Percentiles rank a stretch among this genome's conserved stretches.
Conservation (phyloP, 305 asterid genomes). For the Fraxinus angustifolia region DNA sequence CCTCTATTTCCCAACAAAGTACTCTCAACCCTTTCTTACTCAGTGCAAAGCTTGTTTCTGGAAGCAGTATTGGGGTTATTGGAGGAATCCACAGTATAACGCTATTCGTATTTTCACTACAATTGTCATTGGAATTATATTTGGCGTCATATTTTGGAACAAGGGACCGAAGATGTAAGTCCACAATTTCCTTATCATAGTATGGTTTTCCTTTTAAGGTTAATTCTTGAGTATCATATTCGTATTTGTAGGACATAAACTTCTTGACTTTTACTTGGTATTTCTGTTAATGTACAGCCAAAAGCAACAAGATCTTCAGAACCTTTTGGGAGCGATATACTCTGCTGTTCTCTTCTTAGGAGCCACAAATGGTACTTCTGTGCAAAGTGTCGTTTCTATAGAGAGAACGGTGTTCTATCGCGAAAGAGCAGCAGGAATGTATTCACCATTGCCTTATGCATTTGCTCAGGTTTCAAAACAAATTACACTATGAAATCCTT, state of each 20-base stretch:
- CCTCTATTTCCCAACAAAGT: conserved; percentile 35
- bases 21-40: conserved; percentile 38
- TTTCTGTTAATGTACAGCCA: conserved; percentile 16
- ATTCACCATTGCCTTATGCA: conserved; percentile 45
- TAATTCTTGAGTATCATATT: not conserved
- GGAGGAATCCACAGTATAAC: conserved; percentile 48
- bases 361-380: conserved; percentile 23
- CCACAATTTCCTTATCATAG: not conserved
- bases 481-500: not conserved
- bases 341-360: conserved; percentile 43
- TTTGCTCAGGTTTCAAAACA: conserved; percentile 39
- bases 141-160: conserved; percentile 45
- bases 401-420: conserved; percentile 49
- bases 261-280: not conserved
- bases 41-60: conserved; percentile 52
- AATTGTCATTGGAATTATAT: conserved; percentile 27
- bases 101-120: conserved; percentile 39
- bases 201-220: not conserved
- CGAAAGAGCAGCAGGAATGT: conserved; percentile 53
- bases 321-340: conserved; percentile 43
- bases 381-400: conserved; percentile 34
- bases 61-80: conserved; percentile 53
- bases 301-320: conserved; percentile 40
- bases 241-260: not conserved
- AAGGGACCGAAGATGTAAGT: conserved; percentile 30